Conservation (phyloP, 371 early-diverging fungal species). For the Mortierella sp. region DNA sequence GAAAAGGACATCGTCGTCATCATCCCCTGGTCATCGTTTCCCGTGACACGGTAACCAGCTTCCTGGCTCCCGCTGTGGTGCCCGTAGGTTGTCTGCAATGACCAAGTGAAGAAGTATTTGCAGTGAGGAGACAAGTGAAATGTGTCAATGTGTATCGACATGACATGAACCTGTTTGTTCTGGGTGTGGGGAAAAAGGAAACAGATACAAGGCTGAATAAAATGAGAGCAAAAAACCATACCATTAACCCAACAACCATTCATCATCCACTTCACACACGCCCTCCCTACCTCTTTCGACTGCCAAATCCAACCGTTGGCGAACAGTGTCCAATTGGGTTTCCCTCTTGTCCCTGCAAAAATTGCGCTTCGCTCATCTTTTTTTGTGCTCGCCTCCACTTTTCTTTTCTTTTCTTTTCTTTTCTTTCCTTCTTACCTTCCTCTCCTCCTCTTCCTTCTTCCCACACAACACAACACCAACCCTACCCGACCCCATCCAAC, state of each 20-base stretch:
- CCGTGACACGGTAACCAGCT: background rate
- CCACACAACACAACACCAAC: too few relatives aligned
- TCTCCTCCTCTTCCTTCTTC: background rate
- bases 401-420: background rate
- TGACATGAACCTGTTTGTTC: background rate
- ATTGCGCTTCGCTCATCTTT: background rate
- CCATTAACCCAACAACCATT: background rate
- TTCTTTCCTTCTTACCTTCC: conserved; percentile 2
- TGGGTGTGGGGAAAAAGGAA: background rate
- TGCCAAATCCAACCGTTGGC: conserved; percentile 1
- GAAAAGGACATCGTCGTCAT: too few relatives aligned
- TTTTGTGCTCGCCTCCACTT: background rate
- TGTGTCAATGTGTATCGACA: background rate
- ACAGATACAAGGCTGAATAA: background rate
- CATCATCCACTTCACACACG: background rate
- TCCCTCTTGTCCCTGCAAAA: background rate
- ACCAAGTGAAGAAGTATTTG: too few relatives aligned
- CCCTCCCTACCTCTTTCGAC: background rate
- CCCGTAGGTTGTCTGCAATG: too few relatives aligned
- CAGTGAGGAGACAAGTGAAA: too few relatives aligned
- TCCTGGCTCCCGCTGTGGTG: too few relatives aligned
- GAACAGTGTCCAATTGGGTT: background rate
- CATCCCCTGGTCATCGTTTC: background rate
- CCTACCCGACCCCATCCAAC: background rate
- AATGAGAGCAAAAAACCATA: background rate